These are phyloP conservation scores for Epichloe gansuensis DNA, from an alignment of 2,329 filamentous ascomycete genomes.

Conservation along the genomic window DNA sequence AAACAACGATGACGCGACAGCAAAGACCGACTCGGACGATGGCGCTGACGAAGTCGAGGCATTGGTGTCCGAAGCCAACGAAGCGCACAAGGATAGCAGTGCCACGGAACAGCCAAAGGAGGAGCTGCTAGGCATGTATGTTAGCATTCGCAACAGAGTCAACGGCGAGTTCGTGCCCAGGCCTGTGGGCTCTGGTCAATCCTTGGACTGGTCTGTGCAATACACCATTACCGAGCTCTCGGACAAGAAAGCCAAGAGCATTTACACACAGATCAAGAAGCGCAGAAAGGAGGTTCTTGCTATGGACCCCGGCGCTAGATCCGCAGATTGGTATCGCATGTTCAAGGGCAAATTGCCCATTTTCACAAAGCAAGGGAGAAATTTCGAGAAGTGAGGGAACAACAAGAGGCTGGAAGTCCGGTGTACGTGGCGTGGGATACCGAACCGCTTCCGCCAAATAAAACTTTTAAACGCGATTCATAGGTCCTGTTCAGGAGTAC, in stretches of 20 bases:
- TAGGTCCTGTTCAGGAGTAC: not conserved
- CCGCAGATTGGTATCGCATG: slow-evolving; percentile 33
- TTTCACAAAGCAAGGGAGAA: slow-evolving; percentile 41
- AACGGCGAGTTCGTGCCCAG: slow-evolving; percentile 52
- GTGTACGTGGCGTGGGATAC: slow-evolving; percentile 35
- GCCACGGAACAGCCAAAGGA: slow-evolving; percentile 2
- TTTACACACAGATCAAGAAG: slow-evolving; percentile 45
- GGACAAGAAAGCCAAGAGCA: slow-evolving; percentile 26
- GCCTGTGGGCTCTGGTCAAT: slow-evolving; percentile 32
- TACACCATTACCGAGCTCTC: slow-evolving; percentile 60
- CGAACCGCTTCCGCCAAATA: slow-evolving; percentile 13
- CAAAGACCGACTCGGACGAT: not conserved
- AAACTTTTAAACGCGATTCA: not conserved
- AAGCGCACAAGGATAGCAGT: not conserved
- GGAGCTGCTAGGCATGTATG: slow-evolving; percentile 53
- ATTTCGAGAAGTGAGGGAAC: slow-evolving; percentile 44
- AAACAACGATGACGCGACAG: not conserved
- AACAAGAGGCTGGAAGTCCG: slow-evolving; percentile 34
- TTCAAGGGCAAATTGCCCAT: slow-evolving; percentile 29
- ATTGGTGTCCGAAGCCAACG: not conserved
- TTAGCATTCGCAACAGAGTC: slow-evolving; percentile 62
- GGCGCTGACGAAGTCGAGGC: not conserved
- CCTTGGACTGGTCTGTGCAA: slow-evolving; percentile 57
- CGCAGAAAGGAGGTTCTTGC: slow-evolving; percentile 39
- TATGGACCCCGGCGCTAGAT: slow-evolving; percentile 28